phyloP scores from a whole-genome alignment of 305 asterid species.

The Rubia peregrina region DNA sequence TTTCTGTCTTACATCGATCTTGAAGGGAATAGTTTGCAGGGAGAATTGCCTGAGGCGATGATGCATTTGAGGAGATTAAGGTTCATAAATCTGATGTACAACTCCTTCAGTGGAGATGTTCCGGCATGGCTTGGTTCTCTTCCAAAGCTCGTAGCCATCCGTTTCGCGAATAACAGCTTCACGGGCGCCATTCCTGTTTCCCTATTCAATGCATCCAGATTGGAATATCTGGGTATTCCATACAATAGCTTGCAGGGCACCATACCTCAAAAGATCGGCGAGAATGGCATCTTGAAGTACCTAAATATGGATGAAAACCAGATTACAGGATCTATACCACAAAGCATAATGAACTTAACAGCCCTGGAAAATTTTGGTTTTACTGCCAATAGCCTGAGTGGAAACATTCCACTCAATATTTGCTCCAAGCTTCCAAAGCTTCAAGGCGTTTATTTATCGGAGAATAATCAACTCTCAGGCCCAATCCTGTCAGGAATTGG shows the following conservation, averaged over 20 bases:
- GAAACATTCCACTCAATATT: slow-evolving; percentile 17
- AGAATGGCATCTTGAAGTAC: slow-evolving; percentile 5
- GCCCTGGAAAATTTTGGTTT: slow-evolving; percentile 8
- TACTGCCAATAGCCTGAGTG: slow-evolving; percentile 10
- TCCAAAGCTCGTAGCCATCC: slow-evolving; percentile 4
- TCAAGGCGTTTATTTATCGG: slow-evolving; percentile 5
- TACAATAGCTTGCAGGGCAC: slow-evolving; percentile 5
- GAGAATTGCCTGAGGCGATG: slow-evolving; percentile 12
- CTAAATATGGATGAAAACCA: slow-evolving; percentile 16
- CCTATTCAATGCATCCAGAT: slow-evolving; percentile 11
- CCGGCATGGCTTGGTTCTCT: slow-evolving; percentile 9
- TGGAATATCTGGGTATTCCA: slow-evolving; percentile 3
- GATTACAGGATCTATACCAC: slow-evolving; percentile 17
- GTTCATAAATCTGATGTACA: neutral
- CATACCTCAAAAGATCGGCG: slow-evolving; percentile 16
- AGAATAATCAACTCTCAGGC: slow-evolving; percentile 13
- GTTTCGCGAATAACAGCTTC: slow-evolving; percentile 16
- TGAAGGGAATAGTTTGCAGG: slow-evolving; percentile 14
- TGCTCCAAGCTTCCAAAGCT: slow-evolving; percentile 18
- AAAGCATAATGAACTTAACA: slow-evolving; percentile 11
- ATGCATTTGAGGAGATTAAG: slow-evolving; percentile 8
- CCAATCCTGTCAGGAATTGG: slow-evolving; percentile 7
- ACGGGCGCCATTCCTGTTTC: slow-evolving; percentile 13
- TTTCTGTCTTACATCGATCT: slow-evolving; percentile 15
- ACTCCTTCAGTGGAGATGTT: slow-evolving; percentile 16